A percentile compares a stretch with the other conserved stretches of the same genome.
Conservation (phyloP, 371 early-diverging fungal species). For the Phascolomyces articulosus region DNA sequence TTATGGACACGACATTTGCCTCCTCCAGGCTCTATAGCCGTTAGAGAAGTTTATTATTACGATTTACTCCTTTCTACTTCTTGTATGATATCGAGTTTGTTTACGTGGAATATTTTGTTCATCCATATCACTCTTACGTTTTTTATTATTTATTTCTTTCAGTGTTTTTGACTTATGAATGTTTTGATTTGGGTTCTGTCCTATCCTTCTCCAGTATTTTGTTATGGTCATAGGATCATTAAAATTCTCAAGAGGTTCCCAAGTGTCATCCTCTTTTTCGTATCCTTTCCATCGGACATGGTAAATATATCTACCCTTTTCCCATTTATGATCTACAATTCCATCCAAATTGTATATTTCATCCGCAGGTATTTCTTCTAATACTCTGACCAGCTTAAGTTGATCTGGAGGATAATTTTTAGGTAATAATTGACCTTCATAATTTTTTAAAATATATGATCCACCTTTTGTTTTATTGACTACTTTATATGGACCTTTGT, state of each 20-base stretch:
- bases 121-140: neutral
- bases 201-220: conserved; percentile 12
- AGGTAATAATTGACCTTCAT: neutral
- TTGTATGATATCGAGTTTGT: neutral
- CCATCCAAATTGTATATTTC: conserved; percentile 11
- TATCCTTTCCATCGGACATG: conserved; percentile 26
- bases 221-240: conserved; percentile 16
- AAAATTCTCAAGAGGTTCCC: conserved; percentile 25
- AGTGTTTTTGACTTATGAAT: neutral
- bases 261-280: conserved; percentile 22
- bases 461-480: conserved; percentile 12
- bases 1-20: neutral
- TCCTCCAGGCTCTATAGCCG: neutral
- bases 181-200: neutral
- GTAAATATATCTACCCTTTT: conserved; percentile 16
- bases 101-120: neutral
- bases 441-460: conserved; percentile 10
- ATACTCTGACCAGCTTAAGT: neutral
- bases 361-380: neutral
- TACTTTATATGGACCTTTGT: conserved; percentile 10
- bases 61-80: neutral
- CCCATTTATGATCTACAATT: conserved; percentile 2
- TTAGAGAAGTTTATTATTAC: neutral
- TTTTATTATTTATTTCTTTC: neutral
- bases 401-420: conserved; percentile 4